Evolutionary conservation across 495 filamentous ascomycete genomes (phyloP).

Genomic region (Podospora pseudopauciseta): DNA sequence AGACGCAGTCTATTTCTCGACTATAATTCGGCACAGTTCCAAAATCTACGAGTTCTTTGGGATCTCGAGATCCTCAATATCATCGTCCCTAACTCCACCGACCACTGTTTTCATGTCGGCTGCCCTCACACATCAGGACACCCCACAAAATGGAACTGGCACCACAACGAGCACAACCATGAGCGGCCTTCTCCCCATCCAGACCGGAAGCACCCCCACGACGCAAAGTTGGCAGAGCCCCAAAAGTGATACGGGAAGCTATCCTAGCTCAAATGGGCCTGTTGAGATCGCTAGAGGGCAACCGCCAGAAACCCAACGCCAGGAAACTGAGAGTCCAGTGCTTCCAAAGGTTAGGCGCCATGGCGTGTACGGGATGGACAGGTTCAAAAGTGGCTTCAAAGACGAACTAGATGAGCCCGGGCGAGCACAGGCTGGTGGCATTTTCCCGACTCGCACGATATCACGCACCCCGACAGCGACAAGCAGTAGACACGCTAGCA

Average conservation of each 20-base stretch:
- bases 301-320: neutral
- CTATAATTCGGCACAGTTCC: conserved; percentile 19
- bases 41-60: conserved; percentile 31
- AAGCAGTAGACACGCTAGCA: too few relatives aligned
- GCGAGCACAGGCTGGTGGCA: too few relatives aligned
- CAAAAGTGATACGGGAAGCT: neutral
- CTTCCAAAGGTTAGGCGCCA: neutral
- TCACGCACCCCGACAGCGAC: too few relatives aligned
- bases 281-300: neutral
- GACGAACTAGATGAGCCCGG: too few relatives aligned
- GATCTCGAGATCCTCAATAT: conserved; percentile 11
- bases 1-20: conserved; percentile 16
- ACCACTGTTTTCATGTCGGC: neutral
- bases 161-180: neutral
- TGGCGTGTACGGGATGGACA: neutral
- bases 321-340: neutral
- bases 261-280: neutral
- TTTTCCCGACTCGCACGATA: too few relatives aligned
- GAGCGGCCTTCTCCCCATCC: neutral
- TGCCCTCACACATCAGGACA: neutral
- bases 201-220: neutral
- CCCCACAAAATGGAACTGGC: neutral
- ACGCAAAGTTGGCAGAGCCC: neutral
- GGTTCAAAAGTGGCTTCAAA: neutral
- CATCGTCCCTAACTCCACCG: neutral